Conservation (phyloP, 257 asterid genomes). For the Cynanchum wilfordii region DNA sequence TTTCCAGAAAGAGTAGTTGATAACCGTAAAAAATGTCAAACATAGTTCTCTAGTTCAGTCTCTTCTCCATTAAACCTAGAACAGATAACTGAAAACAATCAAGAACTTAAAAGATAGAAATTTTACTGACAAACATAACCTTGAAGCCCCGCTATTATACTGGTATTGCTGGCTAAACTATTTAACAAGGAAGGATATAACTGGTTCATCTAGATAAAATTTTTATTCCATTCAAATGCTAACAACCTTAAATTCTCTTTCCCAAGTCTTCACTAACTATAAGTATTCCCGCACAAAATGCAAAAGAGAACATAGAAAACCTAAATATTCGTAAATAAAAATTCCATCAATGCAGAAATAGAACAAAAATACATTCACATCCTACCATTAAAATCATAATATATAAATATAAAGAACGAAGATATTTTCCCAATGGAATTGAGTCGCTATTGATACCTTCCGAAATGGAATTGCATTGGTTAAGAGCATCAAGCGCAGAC, state of each 20-base stretch:
- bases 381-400: not conserved
- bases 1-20: not conserved
- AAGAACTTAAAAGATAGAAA: too few species aligned
- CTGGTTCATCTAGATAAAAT: too few species aligned
- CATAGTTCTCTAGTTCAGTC: not conserved
- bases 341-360: too few species aligned
- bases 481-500: conserved; percentile 92
- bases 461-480: conserved; percentile 81
- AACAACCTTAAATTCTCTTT: not conserved
- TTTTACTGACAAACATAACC: not conserved
- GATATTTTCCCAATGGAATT: not conserved
- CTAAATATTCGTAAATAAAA: too few species aligned
- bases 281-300: not conserved
- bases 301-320: not conserved
- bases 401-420: too few species aligned
- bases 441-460: conserved; percentile 48
- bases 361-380: not conserved
- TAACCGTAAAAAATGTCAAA: not conserved
- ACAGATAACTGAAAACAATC: not conserved
- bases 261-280: not conserved
- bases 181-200: not conserved
- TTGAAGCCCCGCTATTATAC: not conserved
- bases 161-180: not conserved
- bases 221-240: too few species aligned
- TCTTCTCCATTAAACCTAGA: not conserved